phyloP scores from a whole-genome alignment of 1,284 basidiomycete genomes.

The Cystobasidium pallidum region DNA sequence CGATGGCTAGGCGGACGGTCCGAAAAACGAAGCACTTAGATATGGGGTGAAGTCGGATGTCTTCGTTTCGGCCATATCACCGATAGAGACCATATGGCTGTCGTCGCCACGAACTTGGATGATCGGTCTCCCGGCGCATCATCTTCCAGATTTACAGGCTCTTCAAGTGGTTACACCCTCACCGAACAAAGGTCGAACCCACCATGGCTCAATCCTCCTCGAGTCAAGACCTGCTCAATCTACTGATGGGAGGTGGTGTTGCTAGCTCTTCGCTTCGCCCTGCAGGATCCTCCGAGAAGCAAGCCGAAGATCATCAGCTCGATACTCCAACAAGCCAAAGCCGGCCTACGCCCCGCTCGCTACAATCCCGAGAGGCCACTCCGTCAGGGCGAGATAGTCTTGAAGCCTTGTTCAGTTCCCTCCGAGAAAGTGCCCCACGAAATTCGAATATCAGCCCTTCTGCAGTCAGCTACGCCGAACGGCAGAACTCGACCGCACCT shows the following conservation, averaged over 20 bases:
- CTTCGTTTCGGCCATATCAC: too few relatives aligned
- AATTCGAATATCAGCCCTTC: conserved; percentile 22
- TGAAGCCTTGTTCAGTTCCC: conserved; percentile 17
- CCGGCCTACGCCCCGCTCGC: not conserved
- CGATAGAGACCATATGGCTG: too few relatives aligned
- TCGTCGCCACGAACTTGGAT: too few relatives aligned
- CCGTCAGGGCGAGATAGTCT: conserved; percentile 4
- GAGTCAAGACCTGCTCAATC: conserved; percentile 11
- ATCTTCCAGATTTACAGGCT: too few relatives aligned
- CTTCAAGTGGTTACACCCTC: not conserved
- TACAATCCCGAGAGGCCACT: not conserved
- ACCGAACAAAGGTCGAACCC: not conserved
- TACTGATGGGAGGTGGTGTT: not conserved
- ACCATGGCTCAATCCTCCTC: not conserved
- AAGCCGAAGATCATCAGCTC: not conserved
- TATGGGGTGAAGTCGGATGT: too few relatives aligned
- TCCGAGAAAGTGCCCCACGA: not conserved
- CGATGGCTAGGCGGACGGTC: too few relatives aligned
- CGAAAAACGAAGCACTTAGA: too few relatives aligned
- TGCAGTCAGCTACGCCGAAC: conserved; percentile 5
- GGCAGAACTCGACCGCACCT: not conserved
- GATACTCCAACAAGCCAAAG: not conserved
- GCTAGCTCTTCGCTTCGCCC: not conserved
- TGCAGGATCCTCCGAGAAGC: not conserved
- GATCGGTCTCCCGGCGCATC: too few relatives aligned